Evolutionary conservation across 23 red algal species (phyloP), one percentile per base, ranked within the genome.

Genomic region (Gracilaria domingensis): DNA sequence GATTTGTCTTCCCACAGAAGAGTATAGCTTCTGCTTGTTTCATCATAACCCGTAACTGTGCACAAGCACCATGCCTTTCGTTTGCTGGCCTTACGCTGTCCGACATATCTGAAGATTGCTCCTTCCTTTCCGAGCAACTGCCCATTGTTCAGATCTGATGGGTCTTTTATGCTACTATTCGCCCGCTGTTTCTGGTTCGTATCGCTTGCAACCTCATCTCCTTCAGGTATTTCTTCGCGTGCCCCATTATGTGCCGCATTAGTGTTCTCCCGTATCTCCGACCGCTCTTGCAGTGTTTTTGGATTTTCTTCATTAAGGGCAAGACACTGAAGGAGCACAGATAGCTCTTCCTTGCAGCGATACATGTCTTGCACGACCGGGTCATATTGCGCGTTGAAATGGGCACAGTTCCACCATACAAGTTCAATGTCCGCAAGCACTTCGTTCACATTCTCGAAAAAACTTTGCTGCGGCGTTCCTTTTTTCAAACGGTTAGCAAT

Each of bases 381-480:
- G 56, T 92, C 89, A 64, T 59, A 75, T 11, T 9, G 20, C 12
- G 66, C 85, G 79, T 95, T 95, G 75, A 88, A 95, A 16, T 66
- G 39, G 34, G 65, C 49, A 65, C 93, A 95, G 33, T 95, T 95
- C 60, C 70, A 85, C 93, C 93, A 95, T n/a, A 95, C 80, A 36
- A 95, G 75, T 26, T 95, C 93, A 56, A 95, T 64, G 61, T 95
- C 93, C 54, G 55, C 56, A 38, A 89, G 42, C 9, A 90, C 72
- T 70, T 89, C 93, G 24, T 54, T 65, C 4, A 84, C 79, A 2
- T n/a, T 65, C 5, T 44, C 40, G 64, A 88, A 95, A 48, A 89
- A 73, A 2, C 34, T 74, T 39, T 49, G 53, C 28, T 66, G 16
- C 29, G 53, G 25, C 7, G 87, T 80, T 0, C 66, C 35, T 71